Conservation (phyloP, 139 green algal species). For the Mesotaenium endlicherianum region DNA sequence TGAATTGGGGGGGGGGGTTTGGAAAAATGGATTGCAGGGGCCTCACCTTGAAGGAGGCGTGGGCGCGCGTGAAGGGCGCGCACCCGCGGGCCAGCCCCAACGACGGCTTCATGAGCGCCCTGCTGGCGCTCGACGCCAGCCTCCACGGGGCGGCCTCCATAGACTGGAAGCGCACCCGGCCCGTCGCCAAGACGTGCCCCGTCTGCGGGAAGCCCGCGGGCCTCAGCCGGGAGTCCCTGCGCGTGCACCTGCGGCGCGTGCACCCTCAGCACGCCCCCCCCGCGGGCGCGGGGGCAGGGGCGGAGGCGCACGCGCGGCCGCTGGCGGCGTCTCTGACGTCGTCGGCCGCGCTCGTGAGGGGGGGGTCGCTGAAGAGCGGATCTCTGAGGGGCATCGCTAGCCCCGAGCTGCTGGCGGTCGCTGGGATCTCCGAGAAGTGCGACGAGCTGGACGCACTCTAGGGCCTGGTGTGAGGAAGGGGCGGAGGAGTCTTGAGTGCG, state of each 20-base stretch:
- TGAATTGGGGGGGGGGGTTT: background rate
- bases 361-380: background rate
- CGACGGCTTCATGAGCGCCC: conserved; percentile 72
- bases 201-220: conserved; percentile 68
- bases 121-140: conserved; percentile 10
- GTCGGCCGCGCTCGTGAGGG: background rate
- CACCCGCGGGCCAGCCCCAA: conserved; percentile 74
- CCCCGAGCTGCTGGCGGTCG: background rate
- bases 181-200: conserved; percentile 64
- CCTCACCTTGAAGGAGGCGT: conserved; percentile 58
- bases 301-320: background rate
- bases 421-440: background rate
- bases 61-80: conserved; percentile 52
- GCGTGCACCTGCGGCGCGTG: conserved; percentile 67
- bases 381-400: background rate
- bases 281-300: background rate
- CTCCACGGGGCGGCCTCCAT: conserved; percentile 45
- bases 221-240: conserved; percentile 64
- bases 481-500: too few relatives aligned
- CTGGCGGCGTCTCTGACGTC: background rate
- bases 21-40: background rate
- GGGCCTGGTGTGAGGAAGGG: too few relatives aligned
- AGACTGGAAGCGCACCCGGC: conserved; percentile 65
- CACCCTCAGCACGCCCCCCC: conserved; percentile 55
- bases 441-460: too few relatives aligned